phyloP scores from a whole-genome alignment of 352 stramenopile species.

The Plasmopara viticola region DNA sequence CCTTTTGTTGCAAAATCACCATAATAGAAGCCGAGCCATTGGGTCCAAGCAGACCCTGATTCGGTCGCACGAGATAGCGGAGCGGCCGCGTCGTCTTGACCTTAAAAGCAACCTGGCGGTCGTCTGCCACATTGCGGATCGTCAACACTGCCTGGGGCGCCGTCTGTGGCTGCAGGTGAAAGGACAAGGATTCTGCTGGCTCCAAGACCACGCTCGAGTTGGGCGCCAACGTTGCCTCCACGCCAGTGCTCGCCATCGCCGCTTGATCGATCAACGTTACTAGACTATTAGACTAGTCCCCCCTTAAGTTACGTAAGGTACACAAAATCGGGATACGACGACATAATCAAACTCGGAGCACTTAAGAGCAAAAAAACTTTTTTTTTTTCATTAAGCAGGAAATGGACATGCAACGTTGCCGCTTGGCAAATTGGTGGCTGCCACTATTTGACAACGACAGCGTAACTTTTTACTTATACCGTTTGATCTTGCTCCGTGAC shows the following conservation, averaged over 20 bases:
- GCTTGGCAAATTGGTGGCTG: too few relatives aligned
- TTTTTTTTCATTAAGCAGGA: constrained; percentile 1
- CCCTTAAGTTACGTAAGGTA: constrained; percentile 3
- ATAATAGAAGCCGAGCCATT: constrained; percentile 76
- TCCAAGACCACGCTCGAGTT: constrained; percentile 78
- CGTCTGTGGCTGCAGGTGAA: constrained; percentile 52
- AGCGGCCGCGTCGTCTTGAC: constrained; percentile 85
- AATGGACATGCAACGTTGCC: constrained; percentile 16
- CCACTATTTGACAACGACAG: neutral
- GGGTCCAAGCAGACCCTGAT: constrained; percentile 75
- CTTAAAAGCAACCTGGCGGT: constrained; percentile 84
- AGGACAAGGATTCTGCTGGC: constrained; percentile 73
- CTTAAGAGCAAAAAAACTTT: too few relatives aligned
- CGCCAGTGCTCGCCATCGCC: constrained; percentile 40
- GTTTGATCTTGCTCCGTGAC: constrained; percentile 46
- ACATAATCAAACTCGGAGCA: too few relatives aligned
- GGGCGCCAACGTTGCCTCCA: constrained; percentile 54
- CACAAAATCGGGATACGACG: constrained; percentile 1
- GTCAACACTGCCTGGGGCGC: constrained; percentile 75
- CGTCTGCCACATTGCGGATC: constrained; percentile 77
- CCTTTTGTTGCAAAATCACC: constrained; percentile 86
- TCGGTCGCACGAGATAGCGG: constrained; percentile 86
- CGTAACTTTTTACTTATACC: constrained; percentile 35
- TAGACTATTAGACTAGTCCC: constrained; percentile 13
- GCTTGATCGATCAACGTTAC: constrained; percentile 8